Evolutionary conservation across 2,329 filamentous ascomycete genomes (phyloP).

Genomic region (Zarea fungicola): DNA sequence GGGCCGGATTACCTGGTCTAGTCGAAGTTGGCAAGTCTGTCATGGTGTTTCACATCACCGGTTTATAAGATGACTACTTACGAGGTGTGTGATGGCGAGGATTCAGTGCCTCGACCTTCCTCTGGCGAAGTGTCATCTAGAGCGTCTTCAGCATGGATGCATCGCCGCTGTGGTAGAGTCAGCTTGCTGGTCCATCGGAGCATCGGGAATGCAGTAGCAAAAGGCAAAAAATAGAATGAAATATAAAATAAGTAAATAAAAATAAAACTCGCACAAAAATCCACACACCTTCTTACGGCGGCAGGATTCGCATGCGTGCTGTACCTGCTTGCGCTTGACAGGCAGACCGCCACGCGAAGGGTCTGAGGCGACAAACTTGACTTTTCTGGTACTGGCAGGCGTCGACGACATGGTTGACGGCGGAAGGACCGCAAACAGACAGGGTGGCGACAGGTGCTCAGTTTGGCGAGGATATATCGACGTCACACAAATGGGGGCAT

Average conservation of each 20-base stretch:
- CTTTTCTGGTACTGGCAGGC: conserved; percentile 22
- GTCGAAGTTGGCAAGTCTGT: not conserved
- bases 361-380: conserved; percentile 55
- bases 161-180: conserved; percentile 33
- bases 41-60: too few relatives aligned
- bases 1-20: conserved; percentile 1
- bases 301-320: conserved; percentile 52
- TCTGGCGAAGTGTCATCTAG: conserved; percentile 25
- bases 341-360: conserved; percentile 44
- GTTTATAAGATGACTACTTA: conserved; percentile 15
- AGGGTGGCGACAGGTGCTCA: too few relatives aligned
- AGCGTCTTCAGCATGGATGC: conserved; percentile 36
- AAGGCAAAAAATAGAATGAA: too few relatives aligned
- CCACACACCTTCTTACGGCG: conserved; percentile 48
- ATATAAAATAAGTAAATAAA: too few relatives aligned
- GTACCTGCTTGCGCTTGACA: conserved; percentile 55
- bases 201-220: too few relatives aligned
- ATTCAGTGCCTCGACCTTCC: conserved; percentile 22
- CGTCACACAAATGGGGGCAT: not conserved
- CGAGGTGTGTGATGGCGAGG: conserved; percentile 26
- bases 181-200: not conserved
- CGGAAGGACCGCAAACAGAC: not conserved
- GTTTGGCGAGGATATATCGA: too few relatives aligned
- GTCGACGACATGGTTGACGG: conserved; percentile 7
- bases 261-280: too few relatives aligned